phyloP scores from a whole-genome alignment of 768 basidiomycete species.

The Paxillus involutus region DNA sequence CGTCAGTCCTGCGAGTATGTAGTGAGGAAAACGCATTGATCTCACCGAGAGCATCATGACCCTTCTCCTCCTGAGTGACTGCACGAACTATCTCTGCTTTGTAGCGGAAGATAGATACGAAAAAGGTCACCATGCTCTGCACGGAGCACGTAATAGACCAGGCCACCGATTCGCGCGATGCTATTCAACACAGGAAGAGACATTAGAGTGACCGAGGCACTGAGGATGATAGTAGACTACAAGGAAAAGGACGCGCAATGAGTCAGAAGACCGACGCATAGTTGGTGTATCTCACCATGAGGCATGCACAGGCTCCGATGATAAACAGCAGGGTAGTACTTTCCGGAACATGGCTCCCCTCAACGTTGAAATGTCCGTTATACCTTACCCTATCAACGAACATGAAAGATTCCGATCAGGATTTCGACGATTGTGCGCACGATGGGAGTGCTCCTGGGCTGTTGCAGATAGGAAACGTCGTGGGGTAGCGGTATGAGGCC shows the following conservation, averaged over 20 bases:
- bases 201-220: slow-evolving; percentile 80
- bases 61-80: slow-evolving; percentile 49
- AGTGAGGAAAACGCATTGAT: slow-evolving; percentile 1
- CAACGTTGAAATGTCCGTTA: slow-evolving; percentile 55
- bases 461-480: slow-evolving; percentile 39
- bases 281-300: slow-evolving; percentile 49
- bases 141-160: slow-evolving; percentile 71
- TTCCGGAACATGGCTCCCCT: slow-evolving; percentile 46
- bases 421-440: slow-evolving; percentile 55
- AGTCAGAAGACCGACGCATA: slow-evolving; percentile 4
- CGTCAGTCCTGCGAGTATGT: not conserved
- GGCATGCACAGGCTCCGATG: slow-evolving; percentile 62
- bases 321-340: slow-evolving; percentile 58
- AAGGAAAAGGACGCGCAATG: slow-evolving; percentile 11
- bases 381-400: slow-evolving; percentile 55
- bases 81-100: slow-evolving; percentile 62
- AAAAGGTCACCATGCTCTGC: slow-evolving; percentile 65
- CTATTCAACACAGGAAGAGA: slow-evolving; percentile 73
- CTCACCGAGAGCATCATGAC: slow-evolving; percentile 51
- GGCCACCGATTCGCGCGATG: slow-evolving; percentile 59
- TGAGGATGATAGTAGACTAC: slow-evolving; percentile 82
- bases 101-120: slow-evolving; percentile 68
- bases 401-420: slow-evolving; percentile 59
- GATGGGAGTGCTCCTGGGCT: slow-evolving; percentile 37
- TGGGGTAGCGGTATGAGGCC: slow-evolving; percentile 61